Evolutionary conservation across 2,329 filamentous ascomycete species (phyloP).

Genomic region (Monosporascus sp.): DNA sequence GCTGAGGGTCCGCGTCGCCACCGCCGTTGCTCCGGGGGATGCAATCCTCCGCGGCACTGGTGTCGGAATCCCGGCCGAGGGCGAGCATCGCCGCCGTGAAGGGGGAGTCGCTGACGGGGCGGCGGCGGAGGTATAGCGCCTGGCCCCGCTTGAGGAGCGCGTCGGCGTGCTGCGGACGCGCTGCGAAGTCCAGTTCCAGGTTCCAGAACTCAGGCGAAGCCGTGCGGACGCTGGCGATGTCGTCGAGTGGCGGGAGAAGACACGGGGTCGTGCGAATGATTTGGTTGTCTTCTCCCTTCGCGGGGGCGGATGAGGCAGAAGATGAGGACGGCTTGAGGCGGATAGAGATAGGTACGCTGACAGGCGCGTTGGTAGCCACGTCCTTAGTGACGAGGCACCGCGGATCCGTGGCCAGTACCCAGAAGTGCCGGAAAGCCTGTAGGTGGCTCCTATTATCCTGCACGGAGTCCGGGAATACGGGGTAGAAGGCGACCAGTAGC

Average conservation of each 20-base stretch:
- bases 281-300: constrained; percentile 19
- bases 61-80: constrained; percentile 42
- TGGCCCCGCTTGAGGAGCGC: constrained; percentile 62
- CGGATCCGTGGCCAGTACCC: constrained; percentile 88
- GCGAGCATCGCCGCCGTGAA: constrained; percentile 73
- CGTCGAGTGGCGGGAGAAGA: constrained; percentile 58
- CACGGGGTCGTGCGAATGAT: constrained; percentile 49
- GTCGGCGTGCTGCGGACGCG: constrained; percentile 53
- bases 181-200: constrained; percentile 67
- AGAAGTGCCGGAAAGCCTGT: constrained; percentile 94
- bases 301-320: not conserved
- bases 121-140: constrained; percentile 66
- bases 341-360: constrained; percentile 67
- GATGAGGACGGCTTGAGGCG: constrained; percentile 39
- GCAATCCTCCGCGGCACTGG: not conserved
- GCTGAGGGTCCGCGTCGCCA: constrained; percentile 23
- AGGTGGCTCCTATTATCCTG: constrained; percentile 93
- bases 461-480: constrained; percentile 80
- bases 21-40: constrained; percentile 31
- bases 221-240: constrained; percentile 54
- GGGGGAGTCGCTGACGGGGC: constrained; percentile 60
- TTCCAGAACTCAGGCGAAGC: constrained; percentile 71
- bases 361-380: constrained; percentile 73
- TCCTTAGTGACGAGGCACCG: constrained; percentile 86
- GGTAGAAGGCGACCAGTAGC: constrained; percentile 88